Evolutionary conservation across 805 yeast genomes (phyloP), one percentile per base, ranked within the genome.

Genomic region (Blastobotrys americana): DNA sequence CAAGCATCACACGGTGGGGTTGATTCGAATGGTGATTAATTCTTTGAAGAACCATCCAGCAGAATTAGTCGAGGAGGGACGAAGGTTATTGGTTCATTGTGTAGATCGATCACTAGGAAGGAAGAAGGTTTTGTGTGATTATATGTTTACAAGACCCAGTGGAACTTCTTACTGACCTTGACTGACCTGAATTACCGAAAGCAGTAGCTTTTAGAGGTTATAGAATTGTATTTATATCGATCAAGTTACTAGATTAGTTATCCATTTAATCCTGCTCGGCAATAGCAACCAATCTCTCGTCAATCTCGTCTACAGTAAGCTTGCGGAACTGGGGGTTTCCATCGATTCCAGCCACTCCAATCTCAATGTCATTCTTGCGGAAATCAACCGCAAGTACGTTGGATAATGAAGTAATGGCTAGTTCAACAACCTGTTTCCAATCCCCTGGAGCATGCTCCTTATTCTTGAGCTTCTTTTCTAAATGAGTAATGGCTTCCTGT

Each of bases 351-450:
- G 95, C 96, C 39, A 89, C 84, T 43, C 97, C 98, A 49, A 93
- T 75, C 70, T 93, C 98, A 45, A 93, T 70, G 60, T 93, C 98
- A 59, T 84, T 83, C 66, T 88, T 89, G 55, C 96, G 78, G 65
- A 93, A 90, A 57, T 93, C 98, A 2, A 95, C 87, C 40, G 94
- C 88, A 54, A 93, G 71, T 1, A 90, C 84, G 46, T 85, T 82
- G 55, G 94, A 82, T 64, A 93, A 73, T 5, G 94, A 84, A 34
- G 83, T 76, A 52, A 93, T 88, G 22, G 89, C 95, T 62, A 81
- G 78, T 64, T 93, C 98, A 10, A 87, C 95, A 15, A 89, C 87
- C 43, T 77, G 76, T 58, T 80, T 80, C 96, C 96, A 85, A 58
- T 81, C 86, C 18, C 95, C 97, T 35, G 77, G 74, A 10, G 80